phyloP scores from a whole-genome alignment of 2,329 filamentous ascomycete genomes.

The Colletotrichum chlorophyti region DNA sequence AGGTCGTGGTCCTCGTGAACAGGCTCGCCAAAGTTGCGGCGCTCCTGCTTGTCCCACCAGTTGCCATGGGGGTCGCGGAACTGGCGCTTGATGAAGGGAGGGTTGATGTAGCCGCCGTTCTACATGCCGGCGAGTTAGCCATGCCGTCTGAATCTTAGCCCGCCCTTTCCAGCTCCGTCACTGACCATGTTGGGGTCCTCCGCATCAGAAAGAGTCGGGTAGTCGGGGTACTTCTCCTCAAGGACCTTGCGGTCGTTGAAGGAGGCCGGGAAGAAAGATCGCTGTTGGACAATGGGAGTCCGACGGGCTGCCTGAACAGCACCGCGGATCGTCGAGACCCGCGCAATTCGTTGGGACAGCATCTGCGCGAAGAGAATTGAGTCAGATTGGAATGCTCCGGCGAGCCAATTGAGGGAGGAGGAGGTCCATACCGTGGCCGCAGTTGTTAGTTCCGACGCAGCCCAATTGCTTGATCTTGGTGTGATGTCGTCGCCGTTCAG shows the following conservation, averaged over 20 bases:
- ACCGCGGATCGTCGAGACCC: constrained; percentile 52
- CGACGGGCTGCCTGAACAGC: constrained; percentile 53
- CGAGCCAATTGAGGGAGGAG: background rate
- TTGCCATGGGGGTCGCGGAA: constrained; percentile 91
- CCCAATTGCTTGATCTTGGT: constrained; percentile 32
- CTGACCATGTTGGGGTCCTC: constrained; percentile 73
- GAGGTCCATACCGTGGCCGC: constrained; percentile 41
- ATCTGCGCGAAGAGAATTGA: constrained; percentile 50
- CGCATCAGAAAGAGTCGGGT: constrained; percentile 57
- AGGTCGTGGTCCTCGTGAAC: constrained; percentile 97
- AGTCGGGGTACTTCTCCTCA: constrained; percentile 60
- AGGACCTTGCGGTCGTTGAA: constrained; percentile 53
- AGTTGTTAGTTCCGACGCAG: constrained; percentile 41
- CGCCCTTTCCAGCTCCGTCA: constrained; percentile 29
- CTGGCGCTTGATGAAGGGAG: constrained; percentile 81
- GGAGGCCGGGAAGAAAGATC: constrained; percentile 61
- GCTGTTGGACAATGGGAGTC: constrained; percentile 61
- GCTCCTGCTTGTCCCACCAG: constrained; percentile 98
- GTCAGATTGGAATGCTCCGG: background rate
- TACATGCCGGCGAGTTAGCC: constrained; percentile 45
- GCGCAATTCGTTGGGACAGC: constrained; percentile 66
- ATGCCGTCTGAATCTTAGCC: background rate
- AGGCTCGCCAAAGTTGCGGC: constrained; percentile 95
- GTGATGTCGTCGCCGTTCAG: constrained; percentile 33
- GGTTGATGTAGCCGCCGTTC: constrained; percentile 88